Conservation (phyloP, 176 grass and related monocot species). For the Zea luxurians region DNA sequence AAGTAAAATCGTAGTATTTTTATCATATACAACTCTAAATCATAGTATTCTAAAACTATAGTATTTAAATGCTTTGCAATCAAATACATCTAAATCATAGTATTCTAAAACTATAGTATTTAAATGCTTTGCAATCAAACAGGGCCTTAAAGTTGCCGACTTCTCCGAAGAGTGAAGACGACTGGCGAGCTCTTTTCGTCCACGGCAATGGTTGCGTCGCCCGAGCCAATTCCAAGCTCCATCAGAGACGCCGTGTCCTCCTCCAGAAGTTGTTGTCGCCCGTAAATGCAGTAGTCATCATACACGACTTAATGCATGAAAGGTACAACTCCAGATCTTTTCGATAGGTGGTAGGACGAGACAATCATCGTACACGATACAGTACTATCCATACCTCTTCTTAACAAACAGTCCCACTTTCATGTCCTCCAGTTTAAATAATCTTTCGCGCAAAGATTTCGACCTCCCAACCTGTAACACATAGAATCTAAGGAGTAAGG, state of each 20-base stretch:
- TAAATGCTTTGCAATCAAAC: no score
- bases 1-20: no score
- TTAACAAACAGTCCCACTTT: constrained; percentile 71
- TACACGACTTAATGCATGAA: not conserved
- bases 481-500: no score
- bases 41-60: no score
- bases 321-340: not conserved
- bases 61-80: no score
- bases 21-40: no score
- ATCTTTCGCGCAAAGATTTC: constrained; percentile 78
- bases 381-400: constrained; percentile 61
- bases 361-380: not conserved
- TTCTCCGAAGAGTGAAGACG: not conserved
- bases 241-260: constrained; percentile 71
- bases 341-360: not conserved
- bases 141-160: not conserved
- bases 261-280: constrained; percentile 50
- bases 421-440: constrained; percentile 89
- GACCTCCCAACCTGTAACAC: constrained; percentile 59
- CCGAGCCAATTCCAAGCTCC: constrained; percentile 65
- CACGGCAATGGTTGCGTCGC: constrained; percentile 64
- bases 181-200: constrained; percentile 81
- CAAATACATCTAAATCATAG: no score
- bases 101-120: no score
- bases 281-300: not conserved